Conservation (phyloP, 2,329 filamentous ascomycete species). For the Neonectria magnoliae region DNA sequence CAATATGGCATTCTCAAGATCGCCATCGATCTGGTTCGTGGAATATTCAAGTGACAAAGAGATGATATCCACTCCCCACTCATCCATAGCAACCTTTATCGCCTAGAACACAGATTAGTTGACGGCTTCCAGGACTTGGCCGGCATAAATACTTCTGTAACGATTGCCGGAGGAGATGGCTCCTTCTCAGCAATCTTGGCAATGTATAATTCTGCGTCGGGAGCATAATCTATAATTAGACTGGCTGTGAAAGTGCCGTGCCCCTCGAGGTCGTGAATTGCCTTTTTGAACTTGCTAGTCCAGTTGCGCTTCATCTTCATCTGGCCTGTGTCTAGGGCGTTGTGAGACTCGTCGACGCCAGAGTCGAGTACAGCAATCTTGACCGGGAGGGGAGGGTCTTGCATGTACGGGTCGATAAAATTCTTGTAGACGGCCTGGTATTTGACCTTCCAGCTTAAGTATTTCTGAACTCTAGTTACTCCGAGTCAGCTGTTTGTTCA, state of each 20-base stretch:
- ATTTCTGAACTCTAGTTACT: not conserved
- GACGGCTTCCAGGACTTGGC: not conserved
- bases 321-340: not conserved
- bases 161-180: not conserved
- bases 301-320: not conserved
- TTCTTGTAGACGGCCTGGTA: not conserved
- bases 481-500: not conserved
- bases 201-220: not conserved
- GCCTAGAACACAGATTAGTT: constrained; percentile 14
- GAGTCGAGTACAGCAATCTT: constrained; percentile 9
- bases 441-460: not conserved
- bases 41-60: constrained; percentile 37
- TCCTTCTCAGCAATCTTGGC: constrained; percentile 4
- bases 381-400: not conserved
- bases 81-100: constrained; percentile 19
- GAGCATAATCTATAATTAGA: constrained; percentile 9
- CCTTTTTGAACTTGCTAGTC: not conserved
- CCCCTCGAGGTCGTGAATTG: not conserved
- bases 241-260: constrained; percentile 11
- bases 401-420: not conserved
- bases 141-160: not conserved
- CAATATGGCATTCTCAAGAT: not conserved
- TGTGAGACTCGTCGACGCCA: not conserved
- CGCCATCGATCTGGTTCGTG: not conserved
- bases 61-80: constrained; percentile 33